These are phyloP conservation scores for Barbarea vulgaris DNA, from an alignment of 345 rosid species.

Conservation along the genomic window DNA sequence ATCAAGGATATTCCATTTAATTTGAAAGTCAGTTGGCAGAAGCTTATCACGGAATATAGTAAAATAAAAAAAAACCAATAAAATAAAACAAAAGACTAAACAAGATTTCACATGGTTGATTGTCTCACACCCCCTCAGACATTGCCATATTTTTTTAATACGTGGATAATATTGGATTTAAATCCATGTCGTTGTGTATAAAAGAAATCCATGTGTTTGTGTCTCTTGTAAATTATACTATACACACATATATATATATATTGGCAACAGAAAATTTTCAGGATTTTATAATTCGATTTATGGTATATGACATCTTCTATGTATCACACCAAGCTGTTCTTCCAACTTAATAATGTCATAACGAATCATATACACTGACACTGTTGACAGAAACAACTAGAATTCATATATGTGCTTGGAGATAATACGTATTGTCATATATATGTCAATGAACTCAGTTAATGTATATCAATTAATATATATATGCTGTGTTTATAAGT, in stretches of 20 bases:
- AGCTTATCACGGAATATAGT: conserved; percentile 29
- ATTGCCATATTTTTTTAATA: conserved; percentile 16
- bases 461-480: not conserved
- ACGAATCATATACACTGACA: not conserved
- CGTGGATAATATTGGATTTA: conserved; percentile 25
- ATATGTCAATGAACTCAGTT: not conserved
- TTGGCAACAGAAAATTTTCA: conserved; percentile 17
- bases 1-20: conserved; percentile 28
- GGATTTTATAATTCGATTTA: conserved; percentile 8
- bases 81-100: not conserved
- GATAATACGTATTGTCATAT: not conserved
- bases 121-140: conserved; percentile 2
- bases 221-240: conserved; percentile 7
- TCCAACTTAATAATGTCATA: not conserved
- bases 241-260: not conserved
- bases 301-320: not conserved
- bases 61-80: not conserved
- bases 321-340: conserved; percentile 10
- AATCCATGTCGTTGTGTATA: conserved; percentile 22
- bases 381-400: not conserved
- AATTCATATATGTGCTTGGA: not conserved
- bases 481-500: not conserved
- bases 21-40: conserved; percentile 41
- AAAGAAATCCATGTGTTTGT: conserved; percentile 34
- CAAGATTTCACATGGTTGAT: conserved; percentile 42